Evolutionary conservation across 129 eudicot genomes (phyloP).

Genomic region (Silybum marianum): DNA sequence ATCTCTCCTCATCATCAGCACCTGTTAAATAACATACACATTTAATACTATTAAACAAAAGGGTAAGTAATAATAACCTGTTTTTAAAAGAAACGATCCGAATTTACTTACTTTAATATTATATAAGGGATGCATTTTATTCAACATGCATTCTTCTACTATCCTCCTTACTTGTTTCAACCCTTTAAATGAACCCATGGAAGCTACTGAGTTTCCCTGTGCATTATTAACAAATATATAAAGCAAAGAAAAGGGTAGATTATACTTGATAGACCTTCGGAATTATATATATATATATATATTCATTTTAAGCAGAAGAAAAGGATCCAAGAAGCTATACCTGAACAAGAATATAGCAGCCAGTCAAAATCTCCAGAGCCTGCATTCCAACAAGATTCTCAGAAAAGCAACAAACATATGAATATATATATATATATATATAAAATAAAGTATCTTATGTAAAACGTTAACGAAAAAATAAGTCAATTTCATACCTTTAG

Average conservation of each 20-base stretch:
- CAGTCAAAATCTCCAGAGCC: constrained; percentile 94
- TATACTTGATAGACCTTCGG: not conserved
- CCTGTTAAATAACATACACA: constrained; percentile 36
- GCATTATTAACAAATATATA: constrained; percentile 5
- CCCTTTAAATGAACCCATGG: constrained; percentile 97
- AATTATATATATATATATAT: not conserved
- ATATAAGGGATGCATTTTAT: constrained; percentile 87
- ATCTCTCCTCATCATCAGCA: constrained; percentile 85
- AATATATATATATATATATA: not conserved
- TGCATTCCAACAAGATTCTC: constrained; percentile 42
- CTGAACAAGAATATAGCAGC: constrained; percentile 96
- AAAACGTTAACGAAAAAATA: not conserved
- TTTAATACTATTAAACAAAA: not conserved
- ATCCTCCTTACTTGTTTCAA: constrained; percentile 90
- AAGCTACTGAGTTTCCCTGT: constrained; percentile 92
- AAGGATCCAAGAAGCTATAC: constrained; percentile 32
- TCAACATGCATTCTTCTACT: constrained; percentile 85
- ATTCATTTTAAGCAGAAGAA: not conserved
- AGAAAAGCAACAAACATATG: constrained; percentile 10
- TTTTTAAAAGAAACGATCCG: not conserved
- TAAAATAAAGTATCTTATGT: not conserved
- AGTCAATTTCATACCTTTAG: constrained; percentile 61
- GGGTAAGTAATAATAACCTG: not conserved
- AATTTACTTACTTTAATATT: constrained; percentile 60
- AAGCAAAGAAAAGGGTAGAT: not conserved